Evolutionary conservation across 2,329 filamentous ascomycete genomes (phyloP).

Genomic region (Gliomastix tumulicola): DNA sequence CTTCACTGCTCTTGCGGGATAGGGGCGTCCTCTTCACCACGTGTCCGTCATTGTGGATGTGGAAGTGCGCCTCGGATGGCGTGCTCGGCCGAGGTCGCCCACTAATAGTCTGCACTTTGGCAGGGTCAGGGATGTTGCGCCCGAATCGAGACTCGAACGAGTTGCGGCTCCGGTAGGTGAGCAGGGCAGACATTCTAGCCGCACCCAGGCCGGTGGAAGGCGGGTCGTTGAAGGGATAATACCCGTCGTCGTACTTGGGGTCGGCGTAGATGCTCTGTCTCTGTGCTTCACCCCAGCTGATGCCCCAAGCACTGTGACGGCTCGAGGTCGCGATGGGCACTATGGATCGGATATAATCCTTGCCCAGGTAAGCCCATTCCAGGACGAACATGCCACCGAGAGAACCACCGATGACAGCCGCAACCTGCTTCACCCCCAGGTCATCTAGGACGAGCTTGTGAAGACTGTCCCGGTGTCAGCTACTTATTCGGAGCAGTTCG

Average conservation of each 20-base stretch:
- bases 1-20: conserved; percentile 39
- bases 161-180: conserved; percentile 94
- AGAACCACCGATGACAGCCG: conserved; percentile 74
- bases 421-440: conserved; percentile 70
- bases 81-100: conserved; percentile 53
- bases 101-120: conserved; percentile 76
- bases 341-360: conserved; percentile 72
- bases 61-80: conserved; percentile 66
- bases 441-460: conserved; percentile 78
- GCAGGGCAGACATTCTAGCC: conserved; percentile 90
- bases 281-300: conserved; percentile 86
- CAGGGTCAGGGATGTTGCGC: conserved; percentile 82
- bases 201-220: conserved; percentile 83
- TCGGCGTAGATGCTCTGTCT: conserved; percentile 94
- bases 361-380: conserved; percentile 87
- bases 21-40: conserved; percentile 46
- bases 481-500: no score
- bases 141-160: conserved; percentile 96
- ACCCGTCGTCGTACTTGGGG: conserved; percentile 96
- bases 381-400: conserved; percentile 89
- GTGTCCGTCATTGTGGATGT: conserved; percentile 79
- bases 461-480: conserved; percentile 38
- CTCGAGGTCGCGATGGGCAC: conserved; percentile 82
- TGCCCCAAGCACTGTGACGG: conserved; percentile 81
- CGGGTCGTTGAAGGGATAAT: conserved; percentile 83